Evolutionary conservation across 208 protist genomes (phyloP).

Genomic region (Zelonia costaricensis): DNA sequence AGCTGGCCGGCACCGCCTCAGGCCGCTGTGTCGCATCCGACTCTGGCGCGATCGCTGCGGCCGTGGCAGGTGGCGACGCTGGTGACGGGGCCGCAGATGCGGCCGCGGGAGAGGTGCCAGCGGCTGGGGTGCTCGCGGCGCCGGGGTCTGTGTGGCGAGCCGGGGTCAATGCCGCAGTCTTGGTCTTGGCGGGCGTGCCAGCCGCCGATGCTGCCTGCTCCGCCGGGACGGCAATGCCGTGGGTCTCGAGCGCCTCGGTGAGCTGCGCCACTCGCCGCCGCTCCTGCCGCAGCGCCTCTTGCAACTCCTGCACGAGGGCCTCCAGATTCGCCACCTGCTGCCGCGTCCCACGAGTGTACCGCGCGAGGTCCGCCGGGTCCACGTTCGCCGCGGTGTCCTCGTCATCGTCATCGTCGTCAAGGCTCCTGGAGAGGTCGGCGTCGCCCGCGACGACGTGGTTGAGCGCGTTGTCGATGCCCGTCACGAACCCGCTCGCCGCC

Average conservation of each 20-base stretch:
- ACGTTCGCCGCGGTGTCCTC: slow-evolving; percentile 19
- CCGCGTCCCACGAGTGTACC: slow-evolving; percentile 9
- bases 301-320: slow-evolving; percentile 54
- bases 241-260: slow-evolving; percentile 16
- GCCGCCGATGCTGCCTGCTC: background rate
- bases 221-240: slow-evolving; percentile 34
- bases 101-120: background rate
- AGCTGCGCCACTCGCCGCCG: slow-evolving; percentile 33
- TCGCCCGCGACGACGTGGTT: slow-evolving; percentile 25
- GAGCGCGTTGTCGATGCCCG: slow-evolving; percentile 43
- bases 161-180: background rate
- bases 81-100: background rate
- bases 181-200: background rate
- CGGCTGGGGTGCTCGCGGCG: background rate
- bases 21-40: no score
- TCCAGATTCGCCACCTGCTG: slow-evolving; percentile 44
- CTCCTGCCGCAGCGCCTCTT: slow-evolving; percentile 54
- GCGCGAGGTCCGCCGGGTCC: slow-evolving; percentile 9
- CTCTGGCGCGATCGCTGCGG: background rate
- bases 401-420: slow-evolving; percentile 11
- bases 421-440: background rate
- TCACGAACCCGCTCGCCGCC: slow-evolving; percentile 42
- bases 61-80: background rate
- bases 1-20: background rate
- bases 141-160: background rate